Conservation (phyloP, 2,329 filamentous ascomycete species). For the Alternaria sp. region DNA sequence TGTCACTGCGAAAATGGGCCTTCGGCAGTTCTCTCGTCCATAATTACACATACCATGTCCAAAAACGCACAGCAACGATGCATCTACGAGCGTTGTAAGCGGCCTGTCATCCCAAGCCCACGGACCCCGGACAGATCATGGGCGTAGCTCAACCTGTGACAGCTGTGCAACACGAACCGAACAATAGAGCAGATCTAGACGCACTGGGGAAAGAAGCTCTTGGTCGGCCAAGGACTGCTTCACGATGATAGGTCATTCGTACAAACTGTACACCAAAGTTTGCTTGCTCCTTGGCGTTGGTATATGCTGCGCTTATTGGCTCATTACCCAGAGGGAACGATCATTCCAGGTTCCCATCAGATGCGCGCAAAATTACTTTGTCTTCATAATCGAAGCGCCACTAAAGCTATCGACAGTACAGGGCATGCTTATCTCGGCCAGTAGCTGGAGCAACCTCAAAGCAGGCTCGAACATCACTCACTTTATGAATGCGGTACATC, state of each 20-base stretch:
- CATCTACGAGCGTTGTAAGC: slow-evolving; percentile 25
- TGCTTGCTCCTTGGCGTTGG: slow-evolving; percentile 22
- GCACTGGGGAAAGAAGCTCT: not conserved
- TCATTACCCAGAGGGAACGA: not conserved
- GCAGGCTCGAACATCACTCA: not conserved
- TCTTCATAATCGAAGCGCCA: not conserved
- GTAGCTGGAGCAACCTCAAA: not conserved
- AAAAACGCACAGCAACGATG: slow-evolving; percentile 6
- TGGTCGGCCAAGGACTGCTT: not conserved
- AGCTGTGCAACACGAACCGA: slow-evolving; percentile 9
- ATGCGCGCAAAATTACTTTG: not conserved
- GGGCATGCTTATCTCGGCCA: not conserved
- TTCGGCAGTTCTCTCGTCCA: slow-evolving; percentile 13
- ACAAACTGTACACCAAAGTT: slow-evolving; percentile 12
- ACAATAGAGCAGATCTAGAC: slow-evolving; percentile 5
- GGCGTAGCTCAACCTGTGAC: slow-evolving; percentile 1
- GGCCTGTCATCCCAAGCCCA: slow-evolving; percentile 21
- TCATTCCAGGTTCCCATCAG: not conserved
- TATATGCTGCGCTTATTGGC: slow-evolving; percentile 2
- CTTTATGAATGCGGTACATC: not conserved
- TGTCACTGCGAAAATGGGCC: slow-evolving; percentile 19
- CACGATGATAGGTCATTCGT: slow-evolving; percentile 9
- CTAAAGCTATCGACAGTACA: not conserved
- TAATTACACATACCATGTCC: not conserved
- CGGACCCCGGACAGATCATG: slow-evolving; percentile 2